Percentiles rank a stretch among this genome's conserved stretches.
Conservation (phyloP, 202 grass and related monocot genomes). For the Cymbopogon flexuosus region DNA sequence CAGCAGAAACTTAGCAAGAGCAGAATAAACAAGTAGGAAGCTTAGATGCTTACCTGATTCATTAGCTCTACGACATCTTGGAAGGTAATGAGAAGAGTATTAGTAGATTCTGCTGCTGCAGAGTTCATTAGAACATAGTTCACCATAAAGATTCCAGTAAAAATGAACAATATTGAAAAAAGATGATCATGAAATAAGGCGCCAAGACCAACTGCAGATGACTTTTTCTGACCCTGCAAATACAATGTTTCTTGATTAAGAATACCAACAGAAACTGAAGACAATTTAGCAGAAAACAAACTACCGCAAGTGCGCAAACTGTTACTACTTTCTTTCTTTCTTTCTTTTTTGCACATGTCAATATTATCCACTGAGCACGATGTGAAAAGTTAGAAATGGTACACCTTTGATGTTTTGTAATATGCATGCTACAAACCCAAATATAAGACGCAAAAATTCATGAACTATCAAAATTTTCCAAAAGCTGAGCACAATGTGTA, state of each 20-base stretch:
- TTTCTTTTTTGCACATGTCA: background rate
- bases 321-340: background rate
- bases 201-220: slow-evolving; percentile 40
- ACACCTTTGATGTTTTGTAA: background rate
- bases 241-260: slow-evolving; percentile 34
- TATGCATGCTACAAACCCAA: background rate
- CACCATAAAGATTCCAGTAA: slow-evolving; percentile 90
- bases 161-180: slow-evolving; percentile 86
- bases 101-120: slow-evolving; percentile 71
- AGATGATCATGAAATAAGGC: slow-evolving; percentile 92
- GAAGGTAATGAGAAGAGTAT: slow-evolving; percentile 67
- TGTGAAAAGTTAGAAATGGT: background rate
- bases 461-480: background rate
- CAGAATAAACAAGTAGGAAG: slow-evolving; percentile 4
- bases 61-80: slow-evolving; percentile 93
- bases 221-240: slow-evolving; percentile 75
- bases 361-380: slow-evolving; percentile 1
- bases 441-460: background rate
- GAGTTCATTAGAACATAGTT: slow-evolving; percentile 93
- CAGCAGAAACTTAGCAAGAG: slow-evolving; percentile 1
- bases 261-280: slow-evolving; percentile 11
- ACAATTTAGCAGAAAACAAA: background rate
- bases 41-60: slow-evolving; percentile 60
- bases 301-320: background rate
- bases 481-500: background rate